Percentiles rank a stretch among this genome's conserved stretches.
Conservation (phyloP, 164 flowering plant genomes). For the Magnolia sinica region DNA sequence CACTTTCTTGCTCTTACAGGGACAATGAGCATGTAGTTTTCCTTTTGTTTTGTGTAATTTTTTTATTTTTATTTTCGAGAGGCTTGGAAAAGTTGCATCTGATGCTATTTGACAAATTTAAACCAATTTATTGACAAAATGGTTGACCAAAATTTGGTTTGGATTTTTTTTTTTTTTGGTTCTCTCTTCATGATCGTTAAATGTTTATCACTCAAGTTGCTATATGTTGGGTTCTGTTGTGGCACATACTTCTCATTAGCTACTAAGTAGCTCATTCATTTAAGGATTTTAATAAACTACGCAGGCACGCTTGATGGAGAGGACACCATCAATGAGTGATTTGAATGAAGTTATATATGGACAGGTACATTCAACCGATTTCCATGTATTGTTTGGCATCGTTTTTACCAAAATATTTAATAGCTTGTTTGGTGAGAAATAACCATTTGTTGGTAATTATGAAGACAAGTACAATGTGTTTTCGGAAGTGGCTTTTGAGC, state of each 20-base stretch:
- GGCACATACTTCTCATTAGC: neutral
- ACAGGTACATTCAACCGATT: slow-evolving; percentile 52
- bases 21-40: too few species aligned
- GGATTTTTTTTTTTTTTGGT: neutral
- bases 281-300: neutral
- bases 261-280: neutral
- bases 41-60: too few species aligned
- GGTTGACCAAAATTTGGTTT: neutral
- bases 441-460: too few species aligned
- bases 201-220: neutral
- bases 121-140: too few species aligned
- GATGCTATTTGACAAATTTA: too few species aligned
- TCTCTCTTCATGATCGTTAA: neutral
- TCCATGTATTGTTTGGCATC: neutral
- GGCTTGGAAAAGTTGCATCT: too few species aligned
- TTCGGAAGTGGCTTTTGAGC: neutral
- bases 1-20: too few species aligned
- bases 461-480: too few species aligned
- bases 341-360: slow-evolving; percentile 90
- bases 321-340: slow-evolving; percentile 89
- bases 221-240: neutral
- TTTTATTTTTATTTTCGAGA: too few species aligned
- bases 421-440: neutral
- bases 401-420: neutral
- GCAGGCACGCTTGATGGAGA: slow-evolving; percentile 78